phyloP scores from a whole-genome alignment of 306 rosid genomes.

The Benincasa hispida region DNA sequence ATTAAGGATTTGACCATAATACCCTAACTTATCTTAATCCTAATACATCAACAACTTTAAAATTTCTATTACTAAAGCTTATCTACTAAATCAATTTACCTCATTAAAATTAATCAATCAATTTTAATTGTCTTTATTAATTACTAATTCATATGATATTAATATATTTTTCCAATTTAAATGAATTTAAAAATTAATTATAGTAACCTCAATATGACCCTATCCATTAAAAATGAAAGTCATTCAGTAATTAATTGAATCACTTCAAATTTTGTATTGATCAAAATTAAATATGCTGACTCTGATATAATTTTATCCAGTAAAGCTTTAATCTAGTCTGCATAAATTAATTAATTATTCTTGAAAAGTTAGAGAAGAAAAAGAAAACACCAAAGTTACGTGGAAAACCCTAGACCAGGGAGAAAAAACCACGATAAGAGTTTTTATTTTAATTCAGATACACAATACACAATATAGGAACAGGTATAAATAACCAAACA shows the following conservation, averaged over 20 bases:
- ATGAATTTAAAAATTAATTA: neutral
- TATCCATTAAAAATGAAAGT: neutral
- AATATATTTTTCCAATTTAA: neutral
- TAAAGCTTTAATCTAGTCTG: neutral
- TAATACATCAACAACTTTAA: no score
- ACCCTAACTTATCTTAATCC: no score
- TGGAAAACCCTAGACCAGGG: no score
- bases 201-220: neutral
- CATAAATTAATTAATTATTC: neutral
- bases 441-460: no score
- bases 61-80: neutral
- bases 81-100: neutral
- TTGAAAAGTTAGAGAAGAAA: no score
- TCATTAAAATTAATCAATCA: neutral
- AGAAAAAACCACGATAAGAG: no score
- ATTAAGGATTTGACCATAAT: no score
- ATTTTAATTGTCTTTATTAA: neutral
- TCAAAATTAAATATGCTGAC: neutral
- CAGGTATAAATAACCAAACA: no score
- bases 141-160: neutral
- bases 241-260: neutral
- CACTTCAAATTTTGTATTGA: neutral
- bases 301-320: neutral
- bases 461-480: no score
- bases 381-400: no score